These are phyloP conservation scores for Castanea crenata DNA, from an alignment of 306 rosid species.

Conservation along the genomic window DNA sequence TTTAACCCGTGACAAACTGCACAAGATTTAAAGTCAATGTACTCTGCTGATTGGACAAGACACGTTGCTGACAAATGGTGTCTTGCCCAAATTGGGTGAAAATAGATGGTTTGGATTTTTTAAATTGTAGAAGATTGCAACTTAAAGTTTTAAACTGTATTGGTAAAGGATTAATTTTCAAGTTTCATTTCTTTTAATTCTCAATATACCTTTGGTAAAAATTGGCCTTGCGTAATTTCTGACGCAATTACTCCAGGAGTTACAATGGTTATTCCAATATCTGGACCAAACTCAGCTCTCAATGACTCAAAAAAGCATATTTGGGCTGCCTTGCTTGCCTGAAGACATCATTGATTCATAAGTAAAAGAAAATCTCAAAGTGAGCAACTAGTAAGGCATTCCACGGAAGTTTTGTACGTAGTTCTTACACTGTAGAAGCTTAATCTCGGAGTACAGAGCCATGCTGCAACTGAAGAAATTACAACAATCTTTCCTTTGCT, in stretches of 20 bases:
- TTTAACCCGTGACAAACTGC: too few relatives aligned
- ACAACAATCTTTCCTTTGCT: too few relatives aligned
- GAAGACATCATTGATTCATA: slow-evolving; percentile 6
- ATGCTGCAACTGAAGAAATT: background rate
- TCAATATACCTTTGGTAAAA: too few relatives aligned
- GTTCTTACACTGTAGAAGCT: background rate
- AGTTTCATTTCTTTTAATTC: too few relatives aligned
- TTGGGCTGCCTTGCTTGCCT: slow-evolving; percentile 7
- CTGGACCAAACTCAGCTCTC: slow-evolving; percentile 18
- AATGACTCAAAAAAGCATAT: slow-evolving; percentile 23
- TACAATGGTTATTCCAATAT: background rate
- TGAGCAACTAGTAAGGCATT: background rate
- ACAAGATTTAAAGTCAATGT: too few relatives aligned
- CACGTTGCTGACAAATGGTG: too few relatives aligned
- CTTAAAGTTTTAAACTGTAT: too few relatives aligned
- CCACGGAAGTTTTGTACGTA: background rate
- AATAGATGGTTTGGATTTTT: too few relatives aligned
- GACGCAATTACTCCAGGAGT: slow-evolving; percentile 13
- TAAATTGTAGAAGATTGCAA: too few relatives aligned
- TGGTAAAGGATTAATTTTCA: too few relatives aligned
- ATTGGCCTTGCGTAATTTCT: background rate
- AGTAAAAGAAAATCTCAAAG: background rate
- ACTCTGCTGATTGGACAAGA: too few relatives aligned
- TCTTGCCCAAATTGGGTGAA: too few relatives aligned
- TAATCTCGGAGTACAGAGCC: background rate